Conservation (phyloP, 2,329 filamentous ascomycete species). For the Cytospora piceicola region DNA sequence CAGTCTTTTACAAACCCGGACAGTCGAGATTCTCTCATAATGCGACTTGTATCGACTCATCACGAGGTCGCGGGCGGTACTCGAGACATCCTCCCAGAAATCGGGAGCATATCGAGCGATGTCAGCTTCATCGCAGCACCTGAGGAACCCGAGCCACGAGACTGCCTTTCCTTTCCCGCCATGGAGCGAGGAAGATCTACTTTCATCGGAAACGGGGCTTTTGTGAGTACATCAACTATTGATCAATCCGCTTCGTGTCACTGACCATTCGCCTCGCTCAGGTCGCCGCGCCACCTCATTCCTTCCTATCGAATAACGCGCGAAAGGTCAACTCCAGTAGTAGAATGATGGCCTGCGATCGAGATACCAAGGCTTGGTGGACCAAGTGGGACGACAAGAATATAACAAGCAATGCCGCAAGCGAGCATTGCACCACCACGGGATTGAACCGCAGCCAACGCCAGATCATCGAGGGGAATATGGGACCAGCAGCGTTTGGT, state of each 20-base stretch:
- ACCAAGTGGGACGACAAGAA: not conserved
- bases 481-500: no score
- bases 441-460: not conserved
- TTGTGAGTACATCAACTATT: not conserved
- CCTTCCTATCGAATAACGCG: no score
- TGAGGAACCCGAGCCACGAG: not conserved
- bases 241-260: not conserved
- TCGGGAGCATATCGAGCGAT: not conserved
- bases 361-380: no score
- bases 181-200: accelerated
- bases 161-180: not conserved
- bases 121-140: not conserved
- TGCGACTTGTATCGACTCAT: not conserved
- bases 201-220: accelerated
- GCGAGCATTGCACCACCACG: no score
- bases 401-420: no score
- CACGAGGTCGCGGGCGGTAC: not conserved
- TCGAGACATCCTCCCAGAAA: not conserved
- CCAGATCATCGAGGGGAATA: not conserved
- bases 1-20: not conserved
- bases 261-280: not conserved
- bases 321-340: no score
- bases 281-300: not conserved
- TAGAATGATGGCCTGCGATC: no score
- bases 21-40: not conserved